Base-by-base conservation (phyloP, 1,139 yeast species). In the Arxiozyma slooffiae region DNA sequence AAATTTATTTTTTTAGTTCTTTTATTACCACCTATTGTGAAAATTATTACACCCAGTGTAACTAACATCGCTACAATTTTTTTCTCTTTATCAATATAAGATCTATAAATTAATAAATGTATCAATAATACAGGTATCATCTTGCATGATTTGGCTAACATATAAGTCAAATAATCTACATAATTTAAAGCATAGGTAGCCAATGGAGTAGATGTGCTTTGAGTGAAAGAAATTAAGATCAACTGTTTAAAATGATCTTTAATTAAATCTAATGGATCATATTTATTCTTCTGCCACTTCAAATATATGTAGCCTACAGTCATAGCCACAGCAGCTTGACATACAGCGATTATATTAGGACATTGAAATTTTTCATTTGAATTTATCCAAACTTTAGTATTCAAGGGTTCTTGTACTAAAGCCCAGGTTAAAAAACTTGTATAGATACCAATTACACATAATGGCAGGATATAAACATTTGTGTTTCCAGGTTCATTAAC, bases 101-200 rank as follows among this genome's bases (percentile, higher is more conserved):
- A 80, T 41, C 84, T 75, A 68, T 89, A 92, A 23, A 86, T 64
- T n/a, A 81, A 59, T 54, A 83, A 70, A 62, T 89, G 97, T 2
- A 92, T 84, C 38, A 86, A 67, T 85, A 92, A 82, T 23, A 90
- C 95, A 0, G 99, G 99, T 37, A 92, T 80, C 65, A 92, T 75
- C 63, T 92, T 92, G 66, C 98, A 92, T 48, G 96, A 85, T 66
- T 92, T 92, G 40, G 97, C 96, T 55, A 92, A 75, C 57, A 92
- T 76, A 30, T 80, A 83, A 0, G 95, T 85, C 62, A 92, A 73
- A 64, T 87, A 92, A 64, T 88, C 96, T 44, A 92, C 94, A 63
- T 92, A 88, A 49, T 77, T 74, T 55, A 92, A 72, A 14, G 96
- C 80, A 48, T 54, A 81, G 73, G 67, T 85, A 78, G 38, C 95